phyloP scores from a whole-genome alignment of 345 rosid genomes.

The Brassica cretica region DNA sequence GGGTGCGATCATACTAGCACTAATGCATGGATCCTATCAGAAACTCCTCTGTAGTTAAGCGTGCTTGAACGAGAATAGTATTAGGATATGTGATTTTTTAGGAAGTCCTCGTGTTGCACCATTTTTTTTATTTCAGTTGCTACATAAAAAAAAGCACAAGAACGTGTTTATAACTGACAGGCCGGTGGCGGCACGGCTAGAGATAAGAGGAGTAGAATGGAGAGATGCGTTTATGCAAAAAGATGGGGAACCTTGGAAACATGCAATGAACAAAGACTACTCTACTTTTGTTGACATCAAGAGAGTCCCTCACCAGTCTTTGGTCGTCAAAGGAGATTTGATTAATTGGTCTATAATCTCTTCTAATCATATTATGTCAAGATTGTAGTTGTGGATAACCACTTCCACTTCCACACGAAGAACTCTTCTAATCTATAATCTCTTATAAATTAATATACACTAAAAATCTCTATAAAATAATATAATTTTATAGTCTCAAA shows the following conservation, averaged over 20 bases:
- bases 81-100: too few relatives aligned
- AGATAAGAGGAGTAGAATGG: too few relatives aligned
- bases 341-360: constrained; percentile 9
- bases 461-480: too few relatives aligned
- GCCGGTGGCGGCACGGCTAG: constrained; percentile 53
- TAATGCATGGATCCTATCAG: too few relatives aligned
- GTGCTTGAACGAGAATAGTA: too few relatives aligned
- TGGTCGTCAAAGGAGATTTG: constrained; percentile 69
- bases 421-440: too few relatives aligned
- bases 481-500: too few relatives aligned
- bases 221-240: constrained; percentile 60
- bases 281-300: constrained; percentile 78
- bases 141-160: neutral
- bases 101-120: too few relatives aligned
- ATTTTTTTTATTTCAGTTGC: too few relatives aligned
- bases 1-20: too few relatives aligned
- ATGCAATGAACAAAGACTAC: constrained; percentile 64
- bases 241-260: constrained; percentile 99
- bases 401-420: constrained; percentile 13
- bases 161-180: constrained; percentile 36
- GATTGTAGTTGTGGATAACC: constrained; percentile 15
- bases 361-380: neutral
- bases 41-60: too few relatives aligned
- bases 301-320: constrained; percentile 71
- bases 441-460: too few relatives aligned